Conservation (phyloP, 2,329 filamentous ascomycete genomes). For the Elsinoe perseae region DNA sequence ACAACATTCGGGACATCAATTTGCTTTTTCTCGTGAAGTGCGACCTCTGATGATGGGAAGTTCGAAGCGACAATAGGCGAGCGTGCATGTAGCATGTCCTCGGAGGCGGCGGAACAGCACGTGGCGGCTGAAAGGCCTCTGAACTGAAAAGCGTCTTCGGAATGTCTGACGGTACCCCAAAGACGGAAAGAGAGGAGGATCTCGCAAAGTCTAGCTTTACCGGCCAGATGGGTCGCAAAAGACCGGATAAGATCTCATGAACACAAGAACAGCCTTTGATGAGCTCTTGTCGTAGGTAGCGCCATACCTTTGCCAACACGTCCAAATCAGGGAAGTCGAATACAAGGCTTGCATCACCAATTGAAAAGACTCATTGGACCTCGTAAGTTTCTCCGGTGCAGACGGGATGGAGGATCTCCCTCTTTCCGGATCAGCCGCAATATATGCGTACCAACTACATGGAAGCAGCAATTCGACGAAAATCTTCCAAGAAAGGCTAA, state of each 20-base stretch:
- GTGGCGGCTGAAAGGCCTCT: neutral
- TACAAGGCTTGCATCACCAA: neutral
- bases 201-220: too few species aligned
- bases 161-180: too few species aligned
- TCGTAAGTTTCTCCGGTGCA: neutral
- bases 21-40: neutral
- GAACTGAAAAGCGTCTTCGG: neutral
- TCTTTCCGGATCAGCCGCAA: slow-evolving; percentile 10
- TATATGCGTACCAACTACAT: slow-evolving; percentile 6
- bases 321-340: neutral
- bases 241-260: too few species aligned
- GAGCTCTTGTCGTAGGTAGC: neutral
- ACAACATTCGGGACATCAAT: neutral
- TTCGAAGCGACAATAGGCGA: neutral
- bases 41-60: neutral
- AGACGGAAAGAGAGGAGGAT: too few species aligned
- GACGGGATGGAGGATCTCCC: neutral
- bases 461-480: neutral
- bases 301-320: neutral
- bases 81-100: neutral
- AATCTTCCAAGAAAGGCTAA: neutral
- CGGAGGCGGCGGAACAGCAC: neutral
- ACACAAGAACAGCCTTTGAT: too few species aligned
- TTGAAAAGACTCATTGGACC: neutral
- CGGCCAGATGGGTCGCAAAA: too few species aligned